A percentile compares a stretch with the other conserved stretches of the same genome.
Evolutionary conservation across 2,329 filamentous ascomycete species (phyloP).

Genomic region (Penicillium sp.): DNA sequence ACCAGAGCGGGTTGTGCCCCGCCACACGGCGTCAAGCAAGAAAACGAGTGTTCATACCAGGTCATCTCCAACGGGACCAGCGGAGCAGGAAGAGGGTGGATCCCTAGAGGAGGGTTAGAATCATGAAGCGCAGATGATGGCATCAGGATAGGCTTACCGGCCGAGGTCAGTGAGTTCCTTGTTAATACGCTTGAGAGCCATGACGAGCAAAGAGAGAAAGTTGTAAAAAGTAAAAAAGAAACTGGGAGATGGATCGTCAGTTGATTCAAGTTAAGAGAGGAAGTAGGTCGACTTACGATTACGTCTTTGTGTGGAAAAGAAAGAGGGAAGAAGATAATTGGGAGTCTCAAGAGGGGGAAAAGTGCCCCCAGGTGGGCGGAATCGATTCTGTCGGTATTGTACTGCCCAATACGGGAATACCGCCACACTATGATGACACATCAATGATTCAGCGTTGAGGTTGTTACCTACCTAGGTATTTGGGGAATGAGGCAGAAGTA

Average conservation of each 20-base stretch:
- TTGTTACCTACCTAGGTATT: background rate
- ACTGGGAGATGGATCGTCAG: background rate
- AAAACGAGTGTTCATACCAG: constrained; percentile 63
- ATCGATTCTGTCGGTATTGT: constrained; percentile 8
- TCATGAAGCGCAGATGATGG: constrained; percentile 19
- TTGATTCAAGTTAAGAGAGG: background rate
- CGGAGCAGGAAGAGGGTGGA: constrained; percentile 97
- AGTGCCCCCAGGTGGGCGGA: constrained; percentile 15
- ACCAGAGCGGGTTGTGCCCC: constrained; percentile 16
- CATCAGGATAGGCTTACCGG: constrained; percentile 39
- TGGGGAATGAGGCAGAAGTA: background rate
- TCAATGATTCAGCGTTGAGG: constrained; percentile 3
- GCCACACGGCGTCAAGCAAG: constrained; percentile 17
- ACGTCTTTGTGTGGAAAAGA: constrained; percentile 31
- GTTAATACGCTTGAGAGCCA: constrained; percentile 54
- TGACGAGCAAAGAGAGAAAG: constrained; percentile 25
- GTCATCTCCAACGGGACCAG: constrained; percentile 94
- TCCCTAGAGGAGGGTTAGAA: constrained; percentile 60
- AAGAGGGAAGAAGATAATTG: constrained; percentile 28
- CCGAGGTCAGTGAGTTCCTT: constrained; percentile 53
- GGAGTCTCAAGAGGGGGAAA: constrained; percentile 17
- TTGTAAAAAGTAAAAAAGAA: constrained; percentile 7
- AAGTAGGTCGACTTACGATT: constrained; percentile 19
- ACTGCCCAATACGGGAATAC: constrained; percentile 20
- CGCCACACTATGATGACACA: constrained; percentile 21